Base-by-base conservation (phyloP, 306 rosid genomes). In the Ammopiptanthus mongolicus region DNA sequence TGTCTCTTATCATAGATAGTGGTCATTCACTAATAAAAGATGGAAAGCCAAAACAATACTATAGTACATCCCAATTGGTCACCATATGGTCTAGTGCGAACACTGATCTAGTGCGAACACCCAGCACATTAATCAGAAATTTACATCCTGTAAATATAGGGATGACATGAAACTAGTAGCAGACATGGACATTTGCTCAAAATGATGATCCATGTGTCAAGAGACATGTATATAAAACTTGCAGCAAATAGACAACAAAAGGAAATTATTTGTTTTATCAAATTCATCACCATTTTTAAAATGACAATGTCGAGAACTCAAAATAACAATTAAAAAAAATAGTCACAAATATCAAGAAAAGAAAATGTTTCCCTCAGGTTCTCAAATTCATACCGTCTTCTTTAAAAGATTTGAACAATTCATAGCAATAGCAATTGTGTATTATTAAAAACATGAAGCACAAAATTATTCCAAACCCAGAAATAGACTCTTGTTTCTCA, bases 181-280 rank as follows among this genome's bases (percentile, higher is more conserved):
- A 72, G 58, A 18, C 31, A 28, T 2, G 57, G 48, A 66, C 15
- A 22, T 66, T 42, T 22, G 73, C 52, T n/a, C 15, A 75, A 60
- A 62, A 10, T 1, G 65, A 78, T 13, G 5, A 46, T 64, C 79
- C 34, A 3, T 33, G 41, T 21, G 28, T 13, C 36, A 51, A 69
- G 22, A 51, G 36, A 7, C n/a, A 1, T n/a, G 1, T 28, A 13
- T 6, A 41, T 56, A 65, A 41, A 75, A 69, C 62, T 42, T 11
- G 73, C 22, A 69, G 34, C 65, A 78, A 65, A 78, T 52, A 69
- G 59, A 60, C 18, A 31, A 61, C 15, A 61, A 57, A 10, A 18
- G 41, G 63, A 65, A 61, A 68, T 8, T 2, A 31, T 17, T 74
- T 66, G 15, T 73, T 47, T 46, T 4, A 44, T 15, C 53, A 63